Base-by-base conservation (phyloP, 306 rosid genomes). In the Trichosanthes cucumerina region DNA sequence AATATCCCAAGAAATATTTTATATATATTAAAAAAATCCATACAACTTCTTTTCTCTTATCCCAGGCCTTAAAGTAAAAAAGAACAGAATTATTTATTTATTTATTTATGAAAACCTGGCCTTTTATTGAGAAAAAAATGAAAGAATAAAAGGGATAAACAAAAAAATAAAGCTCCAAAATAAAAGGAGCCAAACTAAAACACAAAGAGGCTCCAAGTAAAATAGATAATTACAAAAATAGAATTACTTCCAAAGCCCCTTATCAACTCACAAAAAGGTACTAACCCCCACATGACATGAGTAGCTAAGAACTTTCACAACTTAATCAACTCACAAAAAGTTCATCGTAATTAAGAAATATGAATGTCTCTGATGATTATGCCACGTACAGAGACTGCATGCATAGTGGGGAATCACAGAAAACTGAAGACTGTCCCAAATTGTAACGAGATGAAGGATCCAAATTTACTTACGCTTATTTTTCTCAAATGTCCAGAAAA, bases 401-500 rank as follows among this genome's bases (percentile, higher is more conserved):
- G 41, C 46, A 64, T 34, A 7, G 46, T 16, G 16, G 16, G 71
- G 11, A 16, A 64, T 64, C 71, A 63, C 46, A 33, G 23, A 38
- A 28, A 64, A 33, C 21, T 15, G 69, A 15, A 60, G n/a, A 16
- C 46, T 31, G 23, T 34, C 44, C 21, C 38, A 64, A 64, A 34
- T 36, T 33, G 46, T 36, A 65, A 56, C 49, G 60, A 41, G 62
- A 13, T 53, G 1, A 59, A 79, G 46, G 60, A 16, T 38, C 19
- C 76, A 78, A 84, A 16, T 84, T 79, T 65, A 76, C 93, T 85
- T 87, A 95, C 97, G 77, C 96, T 95, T 77, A 95, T 92, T 86
- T 88, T 97, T 65, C 86, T 92, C 88, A 95, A 81, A 83, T 92
- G 97, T 81, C 97, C 97, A 21, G 98, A 95, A 86, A 95, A 95